Base-by-base conservation (phyloP, 2,329 filamentous ascomycete genomes). In the Fusarium sp. region DNA sequence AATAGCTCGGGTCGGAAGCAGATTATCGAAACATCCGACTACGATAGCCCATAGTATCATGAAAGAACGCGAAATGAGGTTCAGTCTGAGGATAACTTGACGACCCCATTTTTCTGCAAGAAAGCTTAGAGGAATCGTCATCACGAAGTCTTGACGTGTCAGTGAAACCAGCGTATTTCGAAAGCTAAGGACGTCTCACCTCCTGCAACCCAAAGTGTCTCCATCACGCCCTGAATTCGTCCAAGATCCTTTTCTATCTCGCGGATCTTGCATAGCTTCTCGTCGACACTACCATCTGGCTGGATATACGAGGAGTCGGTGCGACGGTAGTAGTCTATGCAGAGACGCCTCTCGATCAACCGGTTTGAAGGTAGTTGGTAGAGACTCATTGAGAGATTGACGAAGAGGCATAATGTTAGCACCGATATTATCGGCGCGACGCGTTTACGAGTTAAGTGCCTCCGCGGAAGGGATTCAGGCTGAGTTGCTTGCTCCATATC, bases 221-320 rank as follows among this genome's bases (percentile, higher is more conserved):
- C 84, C 79, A 84, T 83, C 6, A 74, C 75, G 1, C 86, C 86
- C 59, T 86, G 84, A 7, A 88, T 78, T 79, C 83, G 82, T 5
- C 86, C 87, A 11, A 89, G 77, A 18, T 78, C 77, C 56, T 82
- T 77, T 72, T 88, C 86, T 8, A 89, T 80, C 15, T 73, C 74
- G 58, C 87, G 81, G 12, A 85, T 73, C 71, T 89, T 89, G 75
- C 87, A 89, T 6, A 86, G 72, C 59, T 80, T 76, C 74, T 89
- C 87, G 3, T 82, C 79, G 3, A 89, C 76, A 23, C 75, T 75
- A 7, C 82, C 83, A 52, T 80, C 78, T 0, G 75, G 64, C 8
- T 49, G 24, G 1, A 75, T 50, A 2, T 39, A 16, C 1, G 56
- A 64, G 43, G 82, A 82, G 12, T 86, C 80, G 5, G 79, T 74